These are phyloP conservation scores for Euphorbia tirucalli DNA, from an alignment of 345 rosid genomes.

Conservation along the genomic window DNA sequence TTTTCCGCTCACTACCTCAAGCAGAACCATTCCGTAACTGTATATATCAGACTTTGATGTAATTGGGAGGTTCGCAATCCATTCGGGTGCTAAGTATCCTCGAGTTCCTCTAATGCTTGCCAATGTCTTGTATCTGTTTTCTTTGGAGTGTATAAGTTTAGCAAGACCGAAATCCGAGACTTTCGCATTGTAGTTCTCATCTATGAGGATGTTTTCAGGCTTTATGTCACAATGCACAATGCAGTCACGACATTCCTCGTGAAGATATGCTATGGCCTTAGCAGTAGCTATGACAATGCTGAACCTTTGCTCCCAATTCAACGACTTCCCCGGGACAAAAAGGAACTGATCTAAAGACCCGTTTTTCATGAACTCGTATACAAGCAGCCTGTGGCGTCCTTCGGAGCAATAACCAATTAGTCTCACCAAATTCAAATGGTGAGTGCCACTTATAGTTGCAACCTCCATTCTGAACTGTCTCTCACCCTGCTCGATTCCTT, in stretches of 20 bases:
- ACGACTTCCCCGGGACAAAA: constrained; percentile 8
- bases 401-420: constrained; percentile 29
- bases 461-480: constrained; percentile 34
- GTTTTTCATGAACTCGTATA: constrained; percentile 36
- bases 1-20: constrained; percentile 30
- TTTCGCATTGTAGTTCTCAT: constrained; percentile 27
- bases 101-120: constrained; percentile 33
- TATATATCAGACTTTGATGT: constrained; percentile 31
- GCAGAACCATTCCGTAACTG: constrained; percentile 30
- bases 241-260: constrained; percentile 34
- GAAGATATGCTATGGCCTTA: constrained; percentile 31
- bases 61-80: constrained; percentile 33
- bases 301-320: constrained; percentile 26
- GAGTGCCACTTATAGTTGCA: constrained; percentile 33
- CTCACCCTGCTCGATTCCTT: constrained; percentile 34
- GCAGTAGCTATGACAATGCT: constrained; percentile 28
- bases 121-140: constrained; percentile 22
- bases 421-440: constrained; percentile 33
- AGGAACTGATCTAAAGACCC: constrained; percentile 29
- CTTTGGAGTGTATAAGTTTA: constrained; percentile 25
- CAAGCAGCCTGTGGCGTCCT: constrained; percentile 30
- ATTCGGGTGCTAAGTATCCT: constrained; percentile 35
- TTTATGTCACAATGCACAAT: constrained; percentile 36
- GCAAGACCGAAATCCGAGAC: constrained; percentile 37
- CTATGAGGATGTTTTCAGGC: constrained; percentile 32